phyloP scores from a whole-genome alignment of 2,329 filamentous ascomycete species.

The Fusarium pseudonygamai region DNA sequence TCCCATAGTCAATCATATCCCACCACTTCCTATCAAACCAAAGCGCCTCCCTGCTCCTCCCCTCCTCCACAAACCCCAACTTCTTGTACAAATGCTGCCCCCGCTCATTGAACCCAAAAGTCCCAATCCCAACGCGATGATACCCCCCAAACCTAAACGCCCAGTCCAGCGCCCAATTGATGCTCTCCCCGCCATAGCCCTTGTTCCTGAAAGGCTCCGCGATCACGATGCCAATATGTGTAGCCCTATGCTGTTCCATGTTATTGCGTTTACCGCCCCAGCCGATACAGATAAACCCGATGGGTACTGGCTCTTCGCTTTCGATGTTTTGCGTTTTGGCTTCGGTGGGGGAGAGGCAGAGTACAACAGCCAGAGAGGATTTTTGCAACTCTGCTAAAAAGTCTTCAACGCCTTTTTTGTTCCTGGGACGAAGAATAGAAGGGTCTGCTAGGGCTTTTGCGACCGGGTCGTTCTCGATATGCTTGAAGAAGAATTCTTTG shows the following conservation, averaged over 20 bases:
- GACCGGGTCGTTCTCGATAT: constrained; percentile 13
- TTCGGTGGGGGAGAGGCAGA: constrained; percentile 3
- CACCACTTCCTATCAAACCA: constrained; percentile 56
- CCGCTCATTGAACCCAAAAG: constrained; percentile 54
- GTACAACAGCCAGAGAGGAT: not conserved
- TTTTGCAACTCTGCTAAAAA: not conserved
- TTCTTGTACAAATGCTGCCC: constrained; percentile 55
- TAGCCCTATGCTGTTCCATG: not conserved
- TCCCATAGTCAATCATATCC: constrained; percentile 47
- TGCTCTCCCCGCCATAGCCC: constrained; percentile 58
- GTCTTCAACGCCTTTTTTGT: not conserved
- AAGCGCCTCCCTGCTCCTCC: constrained; percentile 52
- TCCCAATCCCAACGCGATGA: constrained; percentile 54
- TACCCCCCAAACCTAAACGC: constrained; percentile 55
- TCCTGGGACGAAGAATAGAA: not conserved
- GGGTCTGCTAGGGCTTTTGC: constrained; percentile 7
- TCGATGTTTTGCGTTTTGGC: not conserved
- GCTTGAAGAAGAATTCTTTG: constrained; percentile 16
- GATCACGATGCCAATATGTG: constrained; percentile 50
- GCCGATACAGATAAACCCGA: constrained; percentile 19
- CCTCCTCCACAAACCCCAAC: constrained; percentile 57
- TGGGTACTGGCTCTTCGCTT: not conserved
- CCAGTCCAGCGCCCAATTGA: constrained; percentile 58
- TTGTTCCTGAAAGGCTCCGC: constrained; percentile 46
- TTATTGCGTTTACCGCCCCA: not conserved